A percentile compares a stretch with the other conserved stretches of the same genome.
Evolutionary conservation across 768 basidiomycete genomes (phyloP).

Genomic region (Lyophyllum atratum): DNA sequence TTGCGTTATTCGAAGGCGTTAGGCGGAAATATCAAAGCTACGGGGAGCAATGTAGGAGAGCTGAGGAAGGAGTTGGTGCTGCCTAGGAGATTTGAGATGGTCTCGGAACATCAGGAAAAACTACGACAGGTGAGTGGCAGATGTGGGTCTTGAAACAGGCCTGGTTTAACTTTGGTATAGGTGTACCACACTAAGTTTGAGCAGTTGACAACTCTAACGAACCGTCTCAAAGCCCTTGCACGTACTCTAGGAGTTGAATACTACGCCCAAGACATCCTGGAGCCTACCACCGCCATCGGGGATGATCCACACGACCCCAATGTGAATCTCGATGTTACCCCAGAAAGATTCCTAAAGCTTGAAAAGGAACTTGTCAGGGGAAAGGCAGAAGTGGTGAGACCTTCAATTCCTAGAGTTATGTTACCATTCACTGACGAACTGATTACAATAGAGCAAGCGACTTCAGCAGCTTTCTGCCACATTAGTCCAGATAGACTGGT

Average conservation of each 20-base stretch:
- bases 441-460: conserved; percentile 58
- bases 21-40: conserved; percentile 70
- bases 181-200: conserved; percentile 79
- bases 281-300: conserved; percentile 43
- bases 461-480: conserved; percentile 60
- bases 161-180: conserved; percentile 30
- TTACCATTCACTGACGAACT: neutral
- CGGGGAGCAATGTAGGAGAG: conserved; percentile 65
- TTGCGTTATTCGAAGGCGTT: conserved; percentile 66
- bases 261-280: conserved; percentile 56
- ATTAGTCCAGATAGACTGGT: conserved; percentile 79
- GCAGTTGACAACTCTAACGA: conserved; percentile 69
- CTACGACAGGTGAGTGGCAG: conserved; percentile 64
- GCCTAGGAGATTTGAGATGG: conserved; percentile 69
- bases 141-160: neutral
- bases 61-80: conserved; percentile 71
- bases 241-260: conserved; percentile 64
- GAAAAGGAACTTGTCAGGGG: conserved; percentile 86
- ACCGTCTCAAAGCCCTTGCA: conserved; percentile 59
- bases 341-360: conserved; percentile 76
- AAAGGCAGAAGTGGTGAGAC: conserved; percentile 81
- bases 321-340: conserved; percentile 69
- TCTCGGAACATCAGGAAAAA: conserved; percentile 75
- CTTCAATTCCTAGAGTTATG: neutral
- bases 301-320: conserved; percentile 37